Evolutionary conservation across 2,329 filamentous ascomycete species (phyloP), one percentile per base, ranked within the genome.

Genomic region (Trichoderma hamatum): DNA sequence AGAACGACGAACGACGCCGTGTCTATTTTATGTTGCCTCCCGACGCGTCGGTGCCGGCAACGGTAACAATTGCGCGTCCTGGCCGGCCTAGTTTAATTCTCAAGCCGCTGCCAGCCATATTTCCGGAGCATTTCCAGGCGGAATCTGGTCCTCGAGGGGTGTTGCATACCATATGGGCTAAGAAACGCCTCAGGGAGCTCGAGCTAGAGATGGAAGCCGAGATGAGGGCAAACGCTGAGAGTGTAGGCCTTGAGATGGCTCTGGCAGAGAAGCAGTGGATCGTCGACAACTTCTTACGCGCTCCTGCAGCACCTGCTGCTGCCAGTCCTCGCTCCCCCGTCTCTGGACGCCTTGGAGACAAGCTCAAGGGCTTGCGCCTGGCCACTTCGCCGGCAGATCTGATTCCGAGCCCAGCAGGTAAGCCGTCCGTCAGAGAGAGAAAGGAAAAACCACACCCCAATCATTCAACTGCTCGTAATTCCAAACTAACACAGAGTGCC

Each of bases 151-250:
- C 90, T 74, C 91, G 92, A 71, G 94, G 94, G 1, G 92, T 97
- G 2, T 80, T 97, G 70, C 94, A 97, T 77, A 97, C 93, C 2
- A 89, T 95, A 69, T 97, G 94, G 93, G 94, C 92, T 21, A 94
- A 94, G 83, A 90, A 92, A 78, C 85, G 94, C 52, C 82, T 97
- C 26, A 88, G 89, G 36, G 89, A 92, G 71, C 82, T 97, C 59
- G 88, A 93, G 63, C 84, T 84, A 69, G 94, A 97, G 82, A 95
- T 97, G 73, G 88, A 86, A 11, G 82, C 83, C 9, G 94, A 97
- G 81, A 86, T 90, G 76, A 86, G 85, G 73, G 83, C 84, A 71
- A 97, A 96, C 76, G 85, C 86, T 14, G 94, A 97, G 80, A 92
- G 94, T 24, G 88, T 97, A 21, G 94, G 92, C 1, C 81, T 96